Conservation (phyloP, 2,329 filamentous ascomycete genomes). For the Lachnellula occidentalis region DNA sequence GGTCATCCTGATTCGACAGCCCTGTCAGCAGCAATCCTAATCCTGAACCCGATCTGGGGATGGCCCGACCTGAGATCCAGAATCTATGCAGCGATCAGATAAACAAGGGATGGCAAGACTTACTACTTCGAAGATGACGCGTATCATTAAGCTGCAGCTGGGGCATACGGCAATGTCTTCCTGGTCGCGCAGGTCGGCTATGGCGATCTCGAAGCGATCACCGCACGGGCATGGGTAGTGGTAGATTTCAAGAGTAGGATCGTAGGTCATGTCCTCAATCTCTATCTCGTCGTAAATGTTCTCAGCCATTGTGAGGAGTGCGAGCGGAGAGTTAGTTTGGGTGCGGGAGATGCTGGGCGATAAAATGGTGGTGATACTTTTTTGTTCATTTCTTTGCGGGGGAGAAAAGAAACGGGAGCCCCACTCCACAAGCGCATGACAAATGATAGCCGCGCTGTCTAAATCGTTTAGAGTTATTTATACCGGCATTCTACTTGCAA, state of each 20-base stretch:
- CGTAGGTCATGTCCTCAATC: constrained; percentile 97
- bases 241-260: constrained; percentile 77
- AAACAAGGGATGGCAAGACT: constrained; percentile 27
- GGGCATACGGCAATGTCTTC: constrained; percentile 96
- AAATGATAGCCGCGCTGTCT: too few species aligned
- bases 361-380: background rate
- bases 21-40: constrained; percentile 5
- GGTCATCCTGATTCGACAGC: constrained; percentile 38
- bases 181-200: constrained; percentile 79
- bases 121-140: constrained; percentile 86
- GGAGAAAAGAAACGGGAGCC: background rate
- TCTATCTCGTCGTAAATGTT: constrained; percentile 96
- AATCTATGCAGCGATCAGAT: background rate
- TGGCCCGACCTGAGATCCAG: background rate
- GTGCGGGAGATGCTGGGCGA: background rate
- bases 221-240: constrained; percentile 96
- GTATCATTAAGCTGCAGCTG: constrained; percentile 94
- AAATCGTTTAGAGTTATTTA: too few species aligned
- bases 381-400: background rate
- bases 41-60: background rate
- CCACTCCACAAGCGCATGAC: too few species aligned
- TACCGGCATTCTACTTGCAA: too few species aligned
- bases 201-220: constrained; percentile 87
- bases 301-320: constrained; percentile 42
- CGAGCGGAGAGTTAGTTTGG: background rate